These are phyloP conservation scores for Elsinoe necatrix DNA, from an alignment of 2,329 filamentous ascomycete species.

Conservation along the genomic window DNA sequence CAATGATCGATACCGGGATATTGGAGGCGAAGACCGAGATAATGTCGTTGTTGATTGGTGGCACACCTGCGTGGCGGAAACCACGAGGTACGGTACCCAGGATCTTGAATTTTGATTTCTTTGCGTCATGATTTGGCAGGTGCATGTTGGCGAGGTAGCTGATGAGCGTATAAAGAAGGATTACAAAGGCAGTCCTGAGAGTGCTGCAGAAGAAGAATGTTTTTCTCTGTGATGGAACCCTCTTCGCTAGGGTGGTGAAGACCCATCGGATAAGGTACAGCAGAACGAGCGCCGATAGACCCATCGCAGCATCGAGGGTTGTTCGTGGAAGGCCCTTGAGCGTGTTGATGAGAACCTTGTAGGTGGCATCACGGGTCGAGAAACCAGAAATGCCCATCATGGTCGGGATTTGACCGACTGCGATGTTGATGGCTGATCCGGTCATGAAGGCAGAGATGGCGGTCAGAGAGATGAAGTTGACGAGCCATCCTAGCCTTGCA, in stretches of 20 bases:
- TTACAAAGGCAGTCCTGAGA: constrained; percentile 81
- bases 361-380: constrained; percentile 64
- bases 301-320: constrained; percentile 75
- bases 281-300: constrained; percentile 68
- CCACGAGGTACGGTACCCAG: constrained; percentile 67
- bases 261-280: constrained; percentile 65
- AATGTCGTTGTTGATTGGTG: constrained; percentile 57
- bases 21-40: constrained; percentile 61
- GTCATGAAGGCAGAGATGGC: constrained; percentile 96
- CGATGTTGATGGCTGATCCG: constrained; percentile 84
- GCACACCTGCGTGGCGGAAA: constrained; percentile 71
- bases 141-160: constrained; percentile 76
- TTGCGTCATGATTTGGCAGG: constrained; percentile 29
- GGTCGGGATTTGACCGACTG: constrained; percentile 69
- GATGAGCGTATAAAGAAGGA: constrained; percentile 83
- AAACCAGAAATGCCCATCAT: constrained; percentile 63
- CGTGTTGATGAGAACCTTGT: constrained; percentile 73
- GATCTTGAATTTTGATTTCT: constrained; percentile 57
- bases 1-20: constrained; percentile 78
- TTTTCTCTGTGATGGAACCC: constrained; percentile 60
- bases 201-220: constrained; percentile 85
- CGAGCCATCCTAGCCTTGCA: constrained; percentile 75
- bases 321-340: constrained; percentile 61
- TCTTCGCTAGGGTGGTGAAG: constrained; percentile 60
- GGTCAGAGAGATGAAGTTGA: constrained; percentile 84